Conservation (phyloP, 2,329 filamentous ascomycete genomes). For the Trichoderma aggressivum region DNA sequence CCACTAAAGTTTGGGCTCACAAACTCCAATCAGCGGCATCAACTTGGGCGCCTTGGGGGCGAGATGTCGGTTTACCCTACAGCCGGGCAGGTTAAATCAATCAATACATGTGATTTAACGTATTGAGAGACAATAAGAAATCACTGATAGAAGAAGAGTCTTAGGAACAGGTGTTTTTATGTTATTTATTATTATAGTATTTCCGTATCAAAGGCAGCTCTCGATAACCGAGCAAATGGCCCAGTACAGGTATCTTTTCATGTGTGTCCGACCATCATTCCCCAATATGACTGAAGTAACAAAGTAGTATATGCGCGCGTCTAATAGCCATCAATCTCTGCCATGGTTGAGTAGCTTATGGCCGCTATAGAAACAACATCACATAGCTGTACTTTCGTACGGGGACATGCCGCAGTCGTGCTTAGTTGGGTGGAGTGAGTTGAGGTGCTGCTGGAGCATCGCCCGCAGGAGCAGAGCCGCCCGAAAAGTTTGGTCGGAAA, state of each 20-base stretch:
- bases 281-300: not conserved
- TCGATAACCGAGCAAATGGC: not conserved
- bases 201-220: not conserved
- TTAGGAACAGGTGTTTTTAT: not conserved
- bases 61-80: not conserved
- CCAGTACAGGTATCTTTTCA: not conserved
- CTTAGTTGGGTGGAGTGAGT: not conserved
- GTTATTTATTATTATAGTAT: not conserved
- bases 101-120: not conserved
- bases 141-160: not conserved
- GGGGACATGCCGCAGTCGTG: not conserved
- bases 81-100: not conserved
- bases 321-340: fast-evolving
- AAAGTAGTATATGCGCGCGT: not conserved
- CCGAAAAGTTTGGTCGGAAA: slow-evolving; percentile 12
- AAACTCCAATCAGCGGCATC: not conserved
- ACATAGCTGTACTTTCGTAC: not conserved
- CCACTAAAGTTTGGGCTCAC: not conserved
- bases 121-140: not conserved
- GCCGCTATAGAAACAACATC: not conserved
- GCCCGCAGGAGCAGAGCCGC: not conserved
- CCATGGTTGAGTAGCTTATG: not conserved
- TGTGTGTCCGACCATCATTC: not conserved
- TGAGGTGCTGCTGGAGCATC: not conserved
- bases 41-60: not conserved